These are phyloP conservation scores for Euphorbia schlechtendalii DNA, from an alignment of 441 rosid species.

Conservation along the genomic window DNA sequence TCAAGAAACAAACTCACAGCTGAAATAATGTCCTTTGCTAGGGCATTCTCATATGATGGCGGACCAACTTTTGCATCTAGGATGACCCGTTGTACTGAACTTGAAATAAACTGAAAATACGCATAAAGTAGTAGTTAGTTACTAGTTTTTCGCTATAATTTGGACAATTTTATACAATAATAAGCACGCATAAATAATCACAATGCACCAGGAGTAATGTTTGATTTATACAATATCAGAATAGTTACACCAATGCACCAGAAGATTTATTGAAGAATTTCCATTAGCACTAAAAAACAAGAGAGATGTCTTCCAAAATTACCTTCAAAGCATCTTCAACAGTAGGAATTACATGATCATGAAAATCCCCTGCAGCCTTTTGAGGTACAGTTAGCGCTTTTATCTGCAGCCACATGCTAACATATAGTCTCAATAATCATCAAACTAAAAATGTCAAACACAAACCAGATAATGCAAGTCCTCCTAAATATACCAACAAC, in stretches of 20 bases:
- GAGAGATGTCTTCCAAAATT: constrained; percentile 12
- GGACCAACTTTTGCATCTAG: constrained; percentile 96
- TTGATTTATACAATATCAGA: constrained; percentile 13
- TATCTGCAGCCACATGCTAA: constrained; percentile 51
- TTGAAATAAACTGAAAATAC: constrained; percentile 51
- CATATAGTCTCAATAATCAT: constrained; percentile 32
- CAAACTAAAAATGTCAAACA: constrained; percentile 1
- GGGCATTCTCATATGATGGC: constrained; percentile 72
- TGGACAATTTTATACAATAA: not conserved
- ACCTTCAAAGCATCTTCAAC: constrained; percentile 79
- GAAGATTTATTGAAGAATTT: not conserved
- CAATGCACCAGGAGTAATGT: not conserved
- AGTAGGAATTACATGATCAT: constrained; percentile 50
- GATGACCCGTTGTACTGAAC: constrained; percentile 66
- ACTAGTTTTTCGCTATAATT: constrained; percentile 9
- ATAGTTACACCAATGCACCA: not conserved
- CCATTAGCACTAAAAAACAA: constrained; percentile 12
- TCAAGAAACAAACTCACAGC: constrained; percentile 43
- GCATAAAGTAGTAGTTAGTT: constrained; percentile 16
- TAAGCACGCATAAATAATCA: not conserved
- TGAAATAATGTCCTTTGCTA: constrained; percentile 75
- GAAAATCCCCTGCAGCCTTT: constrained; percentile 32
- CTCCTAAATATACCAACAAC: not conserved
- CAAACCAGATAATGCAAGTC: not conserved
- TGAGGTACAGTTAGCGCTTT: constrained; percentile 40